Conservation (phyloP, 1,284 basidiomycete genomes). For the Neolentinus lepideus region DNA sequence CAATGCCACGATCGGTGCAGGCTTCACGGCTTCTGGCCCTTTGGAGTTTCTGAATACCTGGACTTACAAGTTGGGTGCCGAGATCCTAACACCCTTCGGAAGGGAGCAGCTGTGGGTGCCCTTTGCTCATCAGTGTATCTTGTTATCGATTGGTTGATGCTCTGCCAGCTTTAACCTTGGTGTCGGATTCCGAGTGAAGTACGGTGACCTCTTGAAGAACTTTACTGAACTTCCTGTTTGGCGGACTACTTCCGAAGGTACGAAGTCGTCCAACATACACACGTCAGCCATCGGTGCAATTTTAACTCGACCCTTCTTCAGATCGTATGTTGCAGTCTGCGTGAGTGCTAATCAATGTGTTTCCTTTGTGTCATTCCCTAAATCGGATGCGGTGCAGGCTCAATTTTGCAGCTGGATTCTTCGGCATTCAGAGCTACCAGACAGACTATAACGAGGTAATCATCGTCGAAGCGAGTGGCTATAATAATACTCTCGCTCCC, state of each 20-base stretch:
- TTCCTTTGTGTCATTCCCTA: background rate
- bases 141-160: background rate
- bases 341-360: slow-evolving; percentile 8
- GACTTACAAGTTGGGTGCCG: slow-evolving; percentile 78
- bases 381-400: slow-evolving; percentile 15
- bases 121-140: background rate
- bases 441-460: slow-evolving; percentile 42
- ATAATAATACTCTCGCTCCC: slow-evolving; percentile 56
- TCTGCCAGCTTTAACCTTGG: slow-evolving; percentile 37
- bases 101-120: slow-evolving; percentile 58
- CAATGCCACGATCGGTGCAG: slow-evolving; percentile 31
- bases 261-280: background rate
- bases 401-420: slow-evolving; percentile 56
- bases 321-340: slow-evolving; percentile 48
- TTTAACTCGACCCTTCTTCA: slow-evolving; percentile 5
- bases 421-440: slow-evolving; percentile 43
- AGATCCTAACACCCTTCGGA: slow-evolving; percentile 79
- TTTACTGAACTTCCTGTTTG: slow-evolving; percentile 49
- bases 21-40: slow-evolving; percentile 57
- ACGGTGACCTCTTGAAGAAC: slow-evolving; percentile 48
- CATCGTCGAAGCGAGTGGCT: slow-evolving; percentile 40
- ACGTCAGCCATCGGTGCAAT: background rate
- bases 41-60: slow-evolving; percentile 73
- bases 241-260: slow-evolving; percentile 50
- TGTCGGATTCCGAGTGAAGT: slow-evolving; percentile 43